phyloP scores from a whole-genome alignment of 805 yeast genomes.

The Ogataea corticis region DNA sequence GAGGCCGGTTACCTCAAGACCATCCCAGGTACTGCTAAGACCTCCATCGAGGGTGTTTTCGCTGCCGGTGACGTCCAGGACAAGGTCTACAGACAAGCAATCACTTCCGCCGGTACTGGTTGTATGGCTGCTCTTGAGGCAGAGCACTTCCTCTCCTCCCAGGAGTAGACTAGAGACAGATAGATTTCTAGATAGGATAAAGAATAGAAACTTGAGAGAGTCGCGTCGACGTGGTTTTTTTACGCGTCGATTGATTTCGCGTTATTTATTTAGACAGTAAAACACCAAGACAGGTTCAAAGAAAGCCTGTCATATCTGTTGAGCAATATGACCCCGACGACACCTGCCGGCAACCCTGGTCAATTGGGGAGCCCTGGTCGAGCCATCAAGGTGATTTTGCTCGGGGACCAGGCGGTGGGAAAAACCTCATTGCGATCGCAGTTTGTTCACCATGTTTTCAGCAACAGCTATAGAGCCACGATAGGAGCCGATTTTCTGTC shows the following conservation, averaged over 20 bases:
- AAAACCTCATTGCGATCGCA: conserved; percentile 58
- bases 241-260: too few species aligned
- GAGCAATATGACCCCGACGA: background rate
- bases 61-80: conserved; percentile 99
- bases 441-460: conserved; percentile 53
- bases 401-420: conserved; percentile 63
- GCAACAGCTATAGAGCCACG: conserved; percentile 57
- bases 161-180: conserved; percentile 37
- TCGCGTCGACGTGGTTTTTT: too few species aligned
- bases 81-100: conserved; percentile 95
- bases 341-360: background rate
- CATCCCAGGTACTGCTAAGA: conserved; percentile 82
- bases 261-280: background rate
- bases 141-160: conserved; percentile 68
- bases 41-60: conserved; percentile 86
- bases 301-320: background rate
- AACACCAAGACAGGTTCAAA: too few species aligned
- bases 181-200: too few species aligned
- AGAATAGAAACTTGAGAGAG: too few species aligned
- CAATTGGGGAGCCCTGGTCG: background rate
- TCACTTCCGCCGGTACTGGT: conserved; percentile 99
- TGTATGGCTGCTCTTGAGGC: conserved; percentile 99
- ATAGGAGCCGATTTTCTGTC: conserved; percentile 61
- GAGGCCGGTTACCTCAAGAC: conserved; percentile 88
- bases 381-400: conserved; percentile 48